Base-by-base conservation (phyloP, 495 filamentous ascomycete genomes). In the Parathielavia appendiculata region DNA sequence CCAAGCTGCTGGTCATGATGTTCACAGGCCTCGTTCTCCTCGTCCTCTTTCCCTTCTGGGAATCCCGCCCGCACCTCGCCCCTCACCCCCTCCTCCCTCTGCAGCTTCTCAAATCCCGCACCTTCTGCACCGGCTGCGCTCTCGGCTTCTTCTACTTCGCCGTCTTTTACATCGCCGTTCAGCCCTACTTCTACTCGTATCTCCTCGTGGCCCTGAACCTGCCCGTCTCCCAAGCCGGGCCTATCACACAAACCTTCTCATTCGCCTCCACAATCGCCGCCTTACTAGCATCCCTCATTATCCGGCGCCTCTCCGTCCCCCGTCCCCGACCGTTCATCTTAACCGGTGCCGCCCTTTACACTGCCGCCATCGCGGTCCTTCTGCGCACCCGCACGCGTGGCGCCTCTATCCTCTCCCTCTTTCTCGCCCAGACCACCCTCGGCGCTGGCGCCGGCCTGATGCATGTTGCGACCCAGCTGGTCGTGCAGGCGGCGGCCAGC, bases 381-480 rank as follows among this genome's bases (percentile, higher is more conserved):
- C 81, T 89, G 55, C 72, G 83, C 56, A 90, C 87, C 72, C 83
- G 87, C 44, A 73, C 78, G 19, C 65, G 71, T 8, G 68, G 75
- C 16, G 66, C 70, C 4, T 69, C 71, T 16, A 74, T 87, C 46
- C 79, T 76, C 22, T 81, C 82, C 51, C 64, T 90, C 10, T 75
- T 88, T 67, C 84, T 84, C 72, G 82, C 80, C 47, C 86, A 90
- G 69, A 85, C 87, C 54, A 81, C 82, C 71, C 84, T 90, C 51
- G 85, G 86, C 19, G 82, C 89, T 57, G 78, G 79, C 16, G 86
- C 84, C 0, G 76, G 78, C 0, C 64, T 74, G 22, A 63, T 79
- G 48, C 79, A 86, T 50, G 79, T 88, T 51, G 71, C 73, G 19
- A 79, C 80, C 34, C 80, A 89, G 61, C 76, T 88, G 7, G 79